Percentiles rank a stretch among this genome's conserved stretches.
These are phyloP conservation scores for Glycine soja DNA, from an alignment of 306 rosid species.

Conservation along the genomic window DNA sequence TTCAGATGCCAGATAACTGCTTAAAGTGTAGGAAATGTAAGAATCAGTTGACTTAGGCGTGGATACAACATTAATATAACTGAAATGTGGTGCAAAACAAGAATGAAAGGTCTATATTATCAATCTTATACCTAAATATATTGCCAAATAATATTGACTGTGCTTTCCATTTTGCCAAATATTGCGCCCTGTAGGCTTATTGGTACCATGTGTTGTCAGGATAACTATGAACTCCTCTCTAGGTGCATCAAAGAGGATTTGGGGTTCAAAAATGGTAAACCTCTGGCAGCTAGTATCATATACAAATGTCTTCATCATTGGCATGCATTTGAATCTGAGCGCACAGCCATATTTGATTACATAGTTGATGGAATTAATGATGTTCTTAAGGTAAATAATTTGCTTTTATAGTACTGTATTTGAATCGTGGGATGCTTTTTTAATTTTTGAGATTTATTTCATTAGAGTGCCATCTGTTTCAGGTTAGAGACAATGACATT, in stretches of 20 bases:
- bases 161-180: constrained; percentile 1
- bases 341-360: constrained; percentile 84
- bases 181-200: constrained; percentile 16
- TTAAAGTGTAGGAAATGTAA: background rate
- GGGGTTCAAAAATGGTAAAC: constrained; percentile 82
- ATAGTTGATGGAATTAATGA: constrained; percentile 87
- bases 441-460: constrained; percentile 7
- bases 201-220: constrained; percentile 57
- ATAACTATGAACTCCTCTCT: constrained; percentile 78
- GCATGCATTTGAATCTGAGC: constrained; percentile 94
- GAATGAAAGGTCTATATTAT: constrained; percentile 4
- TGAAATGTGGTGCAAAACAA: constrained; percentile 11
- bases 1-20: background rate
- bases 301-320: constrained; percentile 90
- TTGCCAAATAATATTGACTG: constrained; percentile 1
- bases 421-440: background rate
- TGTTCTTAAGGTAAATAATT: constrained; percentile 65
- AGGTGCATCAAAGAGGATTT: constrained; percentile 79
- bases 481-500: constrained; percentile 75
- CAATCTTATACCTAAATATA: constrained; percentile 1
- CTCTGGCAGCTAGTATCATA: constrained; percentile 79
- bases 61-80: background rate
- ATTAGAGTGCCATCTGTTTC: constrained; percentile 41
- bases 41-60: background rate
- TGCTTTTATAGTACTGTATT: constrained; percentile 13